phyloP scores from a whole-genome alignment of 106 monocot species.

The Allium sativum region DNA sequence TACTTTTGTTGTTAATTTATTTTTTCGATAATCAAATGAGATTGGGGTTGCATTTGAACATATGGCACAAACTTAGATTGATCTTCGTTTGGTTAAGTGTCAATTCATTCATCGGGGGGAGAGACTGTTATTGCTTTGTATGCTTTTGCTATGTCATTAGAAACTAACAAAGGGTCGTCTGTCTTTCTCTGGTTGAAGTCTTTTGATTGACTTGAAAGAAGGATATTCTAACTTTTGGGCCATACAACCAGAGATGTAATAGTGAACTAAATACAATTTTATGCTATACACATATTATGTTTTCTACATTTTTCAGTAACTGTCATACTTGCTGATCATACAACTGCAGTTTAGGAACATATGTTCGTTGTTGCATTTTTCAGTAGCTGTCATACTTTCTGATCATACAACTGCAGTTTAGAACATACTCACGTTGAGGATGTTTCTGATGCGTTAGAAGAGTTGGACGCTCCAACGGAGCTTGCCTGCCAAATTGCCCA shows the following conservation, averaged over 20 bases:
- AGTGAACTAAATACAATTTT: conserved; percentile 96
- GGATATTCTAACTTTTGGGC: conserved; percentile 89
- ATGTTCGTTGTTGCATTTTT: conserved; percentile 95
- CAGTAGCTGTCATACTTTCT: conserved; percentile 74
- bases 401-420: conserved; percentile 84
- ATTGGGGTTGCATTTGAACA: too few relatives aligned
- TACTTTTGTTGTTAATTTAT: too few relatives aligned
- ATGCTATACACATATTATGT: neutral
- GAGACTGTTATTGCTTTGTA: conserved; percentile 92
- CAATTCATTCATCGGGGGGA: conserved; percentile 92
- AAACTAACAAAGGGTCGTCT: conserved; percentile 85
- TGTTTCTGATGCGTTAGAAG: conserved; percentile 34
- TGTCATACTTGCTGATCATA: too few relatives aligned
- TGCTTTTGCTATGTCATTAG: conserved; percentile 88
- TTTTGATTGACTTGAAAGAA: conserved; percentile 95
- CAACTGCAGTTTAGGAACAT: conserved; percentile 82
- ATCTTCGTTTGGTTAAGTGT: conserved; percentile 35
- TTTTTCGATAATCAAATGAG: too few relatives aligned
- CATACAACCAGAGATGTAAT: conserved; percentile 96
- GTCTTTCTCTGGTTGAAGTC: conserved; percentile 89
- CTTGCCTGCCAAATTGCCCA: too few relatives aligned
- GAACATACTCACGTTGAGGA: conserved; percentile 22
- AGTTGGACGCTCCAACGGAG: too few relatives aligned
- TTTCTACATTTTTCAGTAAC: neutral
- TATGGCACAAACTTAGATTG: neutral